Percentiles rank a stretch among this genome's conserved stretches.
phyloP scores from a whole-genome alignment of 768 basidiomycete species.

The Psilocybe subaeruginosa region DNA sequence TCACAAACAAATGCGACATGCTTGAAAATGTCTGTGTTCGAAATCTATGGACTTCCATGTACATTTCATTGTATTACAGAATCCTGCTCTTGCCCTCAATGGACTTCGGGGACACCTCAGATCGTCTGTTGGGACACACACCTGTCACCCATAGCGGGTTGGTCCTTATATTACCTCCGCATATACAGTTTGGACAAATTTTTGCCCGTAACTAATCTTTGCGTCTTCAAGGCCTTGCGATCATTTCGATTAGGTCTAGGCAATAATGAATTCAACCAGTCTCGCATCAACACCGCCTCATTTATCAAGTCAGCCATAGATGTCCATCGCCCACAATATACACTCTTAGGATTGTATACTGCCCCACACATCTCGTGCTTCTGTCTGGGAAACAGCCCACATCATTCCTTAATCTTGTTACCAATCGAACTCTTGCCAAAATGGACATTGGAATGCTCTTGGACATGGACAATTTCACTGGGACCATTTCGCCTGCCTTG shows the following conservation, averaged over 20 bases:
- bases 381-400: not conserved
- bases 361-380: not conserved
- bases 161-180: too few relatives aligned
- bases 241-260: constrained; percentile 1
- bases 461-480: constrained; percentile 10
- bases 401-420: not conserved
- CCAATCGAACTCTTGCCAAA: not conserved
- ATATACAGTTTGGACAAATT: too few relatives aligned
- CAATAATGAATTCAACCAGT: constrained; percentile 2
- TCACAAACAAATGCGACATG: too few relatives aligned
- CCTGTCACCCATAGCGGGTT: too few relatives aligned
- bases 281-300: not conserved
- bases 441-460: constrained; percentile 15
- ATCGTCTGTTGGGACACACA: too few relatives aligned
- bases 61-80: too few relatives aligned
- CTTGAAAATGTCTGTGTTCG: too few relatives aligned
- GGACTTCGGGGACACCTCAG: too few relatives aligned
- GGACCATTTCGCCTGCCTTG: constrained; percentile 11
- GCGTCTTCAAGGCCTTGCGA: not conserved
- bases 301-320: constrained; percentile 4
- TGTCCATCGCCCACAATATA: not conserved
- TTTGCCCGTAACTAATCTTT: not conserved
- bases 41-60: too few relatives aligned
- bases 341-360: not conserved
- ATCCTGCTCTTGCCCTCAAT: too few relatives aligned